A percentile compares a stretch with the other conserved stretches of the same genome.
phyloP scores from a whole-genome alignment of 2,329 filamentous ascomycete species.

The Sporothrix euskadiensis region DNA sequence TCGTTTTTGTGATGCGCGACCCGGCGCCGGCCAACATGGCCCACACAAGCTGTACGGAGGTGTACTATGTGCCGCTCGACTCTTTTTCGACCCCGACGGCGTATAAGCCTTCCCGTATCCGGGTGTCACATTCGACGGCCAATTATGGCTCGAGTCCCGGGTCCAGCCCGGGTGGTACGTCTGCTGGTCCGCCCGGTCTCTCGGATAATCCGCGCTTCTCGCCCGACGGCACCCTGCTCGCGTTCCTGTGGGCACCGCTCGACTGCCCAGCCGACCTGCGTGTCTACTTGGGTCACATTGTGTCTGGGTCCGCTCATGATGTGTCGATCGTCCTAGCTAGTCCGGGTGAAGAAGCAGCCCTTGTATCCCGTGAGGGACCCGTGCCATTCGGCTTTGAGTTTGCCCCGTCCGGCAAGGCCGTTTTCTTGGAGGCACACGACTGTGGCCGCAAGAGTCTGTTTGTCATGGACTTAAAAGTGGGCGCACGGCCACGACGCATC shows the following conservation, averaged over 20 bases:
- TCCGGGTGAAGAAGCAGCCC: neutral
- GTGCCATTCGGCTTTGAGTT: slow-evolving; percentile 42
- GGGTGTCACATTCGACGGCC: neutral
- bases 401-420: slow-evolving; percentile 37
- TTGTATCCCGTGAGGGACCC: neutral
- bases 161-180: neutral
- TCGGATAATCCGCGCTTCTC: slow-evolving; percentile 41
- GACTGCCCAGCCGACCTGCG: slow-evolving; percentile 35
- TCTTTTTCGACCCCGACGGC: slow-evolving; percentile 37
- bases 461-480: slow-evolving; percentile 39
- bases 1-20: slow-evolving; percentile 40
- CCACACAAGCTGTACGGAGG: slow-evolving; percentile 31
- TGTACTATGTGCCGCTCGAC: slow-evolving; percentile 41
- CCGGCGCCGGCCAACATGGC: slow-evolving; percentile 30
- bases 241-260: slow-evolving; percentile 39
- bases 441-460: slow-evolving; percentile 41
- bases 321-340: slow-evolving; percentile 36
- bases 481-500: slow-evolving; percentile 35
- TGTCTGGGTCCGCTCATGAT: slow-evolving; percentile 37
- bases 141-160: neutral
- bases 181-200: neutral
- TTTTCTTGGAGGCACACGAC: slow-evolving; percentile 42
- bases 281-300: slow-evolving; percentile 40
- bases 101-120: slow-evolving; percentile 32
- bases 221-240: slow-evolving; percentile 42